Conservation (phyloP, 805 yeast species). For the Gaillardinia entomophila region DNA sequence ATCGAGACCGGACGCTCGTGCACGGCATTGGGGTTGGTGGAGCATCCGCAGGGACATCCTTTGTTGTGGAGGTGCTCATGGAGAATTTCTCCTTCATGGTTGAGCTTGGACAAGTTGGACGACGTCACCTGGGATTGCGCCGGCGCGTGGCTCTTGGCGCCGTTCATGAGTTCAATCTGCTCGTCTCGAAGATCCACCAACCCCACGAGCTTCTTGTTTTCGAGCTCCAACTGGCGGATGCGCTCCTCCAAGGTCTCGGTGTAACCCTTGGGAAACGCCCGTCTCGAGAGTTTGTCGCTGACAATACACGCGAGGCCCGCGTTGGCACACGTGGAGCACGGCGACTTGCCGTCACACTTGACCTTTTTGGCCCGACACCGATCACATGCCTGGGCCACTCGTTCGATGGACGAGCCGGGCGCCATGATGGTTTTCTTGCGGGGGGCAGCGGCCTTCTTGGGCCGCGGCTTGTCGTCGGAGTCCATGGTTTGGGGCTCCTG, state of each 20-base stretch:
- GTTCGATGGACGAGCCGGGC: slow-evolving; percentile 58
- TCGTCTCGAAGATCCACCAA: slow-evolving; percentile 61
- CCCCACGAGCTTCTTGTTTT: slow-evolving; percentile 64
- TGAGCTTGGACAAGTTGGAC: slow-evolving; percentile 19
- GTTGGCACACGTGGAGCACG: slow-evolving; percentile 76
- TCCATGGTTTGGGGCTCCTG: no score
- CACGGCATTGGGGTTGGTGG: slow-evolving; percentile 46
- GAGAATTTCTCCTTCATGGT: slow-evolving; percentile 6
- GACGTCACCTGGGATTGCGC: slow-evolving; percentile 16
- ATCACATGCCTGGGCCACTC: slow-evolving; percentile 91
- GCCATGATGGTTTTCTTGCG: slow-evolving; percentile 52
- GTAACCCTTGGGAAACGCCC: slow-evolving; percentile 89
- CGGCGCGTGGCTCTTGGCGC: not conserved
- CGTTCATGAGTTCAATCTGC: slow-evolving; percentile 38
- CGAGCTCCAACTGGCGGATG: slow-evolving; percentile 79
- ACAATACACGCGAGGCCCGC: slow-evolving; percentile 87
- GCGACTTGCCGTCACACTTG: slow-evolving; percentile 70
- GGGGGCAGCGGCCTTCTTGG: no score
- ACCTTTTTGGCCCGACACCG: slow-evolving; percentile 79
- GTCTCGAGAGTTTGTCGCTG: slow-evolving; percentile 77
- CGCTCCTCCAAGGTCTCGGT: slow-evolving; percentile 87
- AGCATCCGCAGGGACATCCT: slow-evolving; percentile 54
- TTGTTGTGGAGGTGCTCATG: slow-evolving; percentile 20
- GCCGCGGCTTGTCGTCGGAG: no score
- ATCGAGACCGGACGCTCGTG: slow-evolving; percentile 63